Percentiles rank a stretch among this genome's conserved stretches.
These are phyloP conservation scores for Amaranthus hypochondriacus DNA, from an alignment of 148 eudicot genomes.

Conservation along the genomic window DNA sequence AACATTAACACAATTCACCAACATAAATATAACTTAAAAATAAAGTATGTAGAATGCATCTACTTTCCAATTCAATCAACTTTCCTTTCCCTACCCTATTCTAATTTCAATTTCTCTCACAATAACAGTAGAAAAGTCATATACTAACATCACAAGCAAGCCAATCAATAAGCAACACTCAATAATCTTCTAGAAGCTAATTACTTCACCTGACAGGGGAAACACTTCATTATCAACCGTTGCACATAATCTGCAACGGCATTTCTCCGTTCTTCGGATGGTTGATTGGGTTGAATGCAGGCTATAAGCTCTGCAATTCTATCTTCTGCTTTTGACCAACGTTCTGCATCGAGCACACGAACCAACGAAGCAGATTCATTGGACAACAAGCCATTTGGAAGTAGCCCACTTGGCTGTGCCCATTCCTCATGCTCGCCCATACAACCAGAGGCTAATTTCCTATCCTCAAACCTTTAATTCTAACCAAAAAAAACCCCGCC, in stretches of 20 bases:
- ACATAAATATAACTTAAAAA: too few relatives aligned
- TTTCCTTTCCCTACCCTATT: too few relatives aligned
- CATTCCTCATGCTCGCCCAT: slow-evolving; percentile 41
- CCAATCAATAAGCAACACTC: background rate
- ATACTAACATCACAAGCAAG: background rate
- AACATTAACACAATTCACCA: too few relatives aligned
- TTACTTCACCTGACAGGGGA: slow-evolving; percentile 68
- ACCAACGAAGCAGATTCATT: slow-evolving; percentile 46
- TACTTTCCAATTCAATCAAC: too few relatives aligned
- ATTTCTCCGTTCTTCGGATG: slow-evolving; percentile 62
- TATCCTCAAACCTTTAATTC: background rate
- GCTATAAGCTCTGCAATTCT: slow-evolving; percentile 78
- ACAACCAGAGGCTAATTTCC: slow-evolving; percentile 19
- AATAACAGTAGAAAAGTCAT: too few relatives aligned
- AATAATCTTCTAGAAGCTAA: background rate
- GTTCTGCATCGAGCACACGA: slow-evolving; percentile 45
- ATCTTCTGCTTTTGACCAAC: slow-evolving; percentile 75
- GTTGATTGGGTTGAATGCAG: slow-evolving; percentile 74
- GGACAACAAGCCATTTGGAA: slow-evolving; percentile 41
- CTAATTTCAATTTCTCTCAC: too few relatives aligned
- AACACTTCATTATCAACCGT: slow-evolving; percentile 71
- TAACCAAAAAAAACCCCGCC: background rate
- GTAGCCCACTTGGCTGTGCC: slow-evolving; percentile 32
- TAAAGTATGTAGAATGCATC: too few relatives aligned
- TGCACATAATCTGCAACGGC: slow-evolving; percentile 89